Evolutionary conservation across 352 stramenopile species (phyloP).

Genomic region (Globisporangium sylvaticum): DNA sequence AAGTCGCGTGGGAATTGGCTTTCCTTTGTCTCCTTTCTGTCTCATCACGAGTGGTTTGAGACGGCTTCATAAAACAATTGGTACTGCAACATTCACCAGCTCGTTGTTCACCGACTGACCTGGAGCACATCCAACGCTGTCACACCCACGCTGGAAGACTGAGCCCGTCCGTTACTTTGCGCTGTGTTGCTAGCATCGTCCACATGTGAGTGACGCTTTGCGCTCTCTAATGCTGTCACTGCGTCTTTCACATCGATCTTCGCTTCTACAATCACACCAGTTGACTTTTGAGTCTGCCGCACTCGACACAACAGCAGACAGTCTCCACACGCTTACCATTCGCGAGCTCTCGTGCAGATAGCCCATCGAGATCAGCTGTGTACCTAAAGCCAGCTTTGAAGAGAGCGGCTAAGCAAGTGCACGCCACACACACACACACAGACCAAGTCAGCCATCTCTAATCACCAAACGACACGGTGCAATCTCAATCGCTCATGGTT

Average conservation of each 20-base stretch:
- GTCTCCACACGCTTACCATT: constrained; percentile 28
- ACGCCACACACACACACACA: background rate
- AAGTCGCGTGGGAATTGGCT: constrained; percentile 42
- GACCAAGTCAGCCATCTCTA: background rate
- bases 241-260: constrained; percentile 39
- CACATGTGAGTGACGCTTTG: background rate
- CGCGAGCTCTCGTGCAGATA: constrained; percentile 53
- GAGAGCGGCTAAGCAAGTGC: constrained; percentile 37
- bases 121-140: constrained; percentile 46
- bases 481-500: background rate
- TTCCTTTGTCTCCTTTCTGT: constrained; percentile 26
- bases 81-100: background rate
- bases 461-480: background rate
- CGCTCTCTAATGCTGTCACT: constrained; percentile 26
- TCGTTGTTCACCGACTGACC: constrained; percentile 15
- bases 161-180: background rate
- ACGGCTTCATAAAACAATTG: background rate
- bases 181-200: background rate
- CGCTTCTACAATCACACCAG: constrained; percentile 21
- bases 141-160: constrained; percentile 20
- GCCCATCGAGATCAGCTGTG: constrained; percentile 38
- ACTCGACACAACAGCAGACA: background rate
- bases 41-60: background rate
- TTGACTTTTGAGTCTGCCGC: background rate
- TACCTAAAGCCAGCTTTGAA: constrained; percentile 63